These are phyloP conservation scores for Hansenula lynferdii DNA, from an alignment of 1,139 yeast genomes.

Conservation along the genomic window DNA sequence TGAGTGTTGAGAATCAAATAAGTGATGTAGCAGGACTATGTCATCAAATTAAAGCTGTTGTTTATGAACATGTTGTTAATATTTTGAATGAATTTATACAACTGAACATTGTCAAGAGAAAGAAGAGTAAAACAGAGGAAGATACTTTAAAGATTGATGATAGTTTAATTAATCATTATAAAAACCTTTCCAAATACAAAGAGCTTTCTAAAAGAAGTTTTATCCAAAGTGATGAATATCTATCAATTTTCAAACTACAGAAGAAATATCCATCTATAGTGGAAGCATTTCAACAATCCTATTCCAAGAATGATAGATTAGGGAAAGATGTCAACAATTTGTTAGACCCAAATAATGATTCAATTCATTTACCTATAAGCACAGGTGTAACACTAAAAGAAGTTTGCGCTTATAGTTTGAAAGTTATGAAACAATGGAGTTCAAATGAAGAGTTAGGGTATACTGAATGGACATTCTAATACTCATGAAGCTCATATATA, in stretches of 20 bases:
- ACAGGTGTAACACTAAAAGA: slow-evolving; percentile 5
- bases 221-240: slow-evolving; percentile 7
- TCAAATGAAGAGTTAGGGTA: slow-evolving; percentile 4
- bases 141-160: slow-evolving; percentile 4
- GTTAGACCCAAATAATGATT: slow-evolving; percentile 7
- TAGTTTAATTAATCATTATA: slow-evolving; percentile 5
- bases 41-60: slow-evolving; percentile 13
- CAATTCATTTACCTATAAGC: slow-evolving; percentile 12
- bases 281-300: slow-evolving; percentile 34
- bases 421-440: slow-evolving; percentile 12
- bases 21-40: slow-evolving; percentile 13
- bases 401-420: slow-evolving; percentile 7
- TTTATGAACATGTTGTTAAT: slow-evolving; percentile 14
- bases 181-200: slow-evolving; percentile 7
- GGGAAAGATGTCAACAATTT: not conserved
- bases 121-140: not conserved
- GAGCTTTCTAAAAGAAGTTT: slow-evolving; percentile 7
- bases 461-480: slow-evolving; percentile 6
- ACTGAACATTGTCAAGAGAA: slow-evolving; percentile 4
- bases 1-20: slow-evolving; percentile 2
- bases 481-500: no score
- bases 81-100: slow-evolving; percentile 10
- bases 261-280: slow-evolving; percentile 30
- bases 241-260: slow-evolving; percentile 12
- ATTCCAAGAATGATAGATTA: slow-evolving; percentile 22